phyloP scores from a whole-genome alignment of 164 flowering plant species.

The Umbellularia californica region DNA sequence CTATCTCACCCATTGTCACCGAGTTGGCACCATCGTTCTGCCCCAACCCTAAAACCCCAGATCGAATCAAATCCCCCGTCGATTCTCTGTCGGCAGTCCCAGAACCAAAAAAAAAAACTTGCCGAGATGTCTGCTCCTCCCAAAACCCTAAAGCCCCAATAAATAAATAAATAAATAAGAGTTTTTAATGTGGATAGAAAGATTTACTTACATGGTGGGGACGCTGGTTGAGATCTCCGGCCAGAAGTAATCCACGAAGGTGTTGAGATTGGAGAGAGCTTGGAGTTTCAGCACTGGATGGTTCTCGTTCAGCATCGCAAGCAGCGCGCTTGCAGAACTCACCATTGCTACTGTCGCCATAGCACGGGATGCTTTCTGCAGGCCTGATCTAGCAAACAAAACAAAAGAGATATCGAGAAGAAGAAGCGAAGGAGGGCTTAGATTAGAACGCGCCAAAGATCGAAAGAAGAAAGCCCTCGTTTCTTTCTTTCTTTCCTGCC shows the following conservation, averaged over 20 bases:
- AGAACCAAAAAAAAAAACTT: not conserved
- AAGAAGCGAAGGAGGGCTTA: no score
- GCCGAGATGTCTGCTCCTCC: not conserved
- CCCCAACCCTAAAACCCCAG: no score
- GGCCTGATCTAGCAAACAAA: no score
- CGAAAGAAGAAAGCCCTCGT: no score
- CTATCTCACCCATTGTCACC: no score
- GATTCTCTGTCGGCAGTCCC: no score
- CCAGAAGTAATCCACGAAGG: slow-evolving; percentile 75
- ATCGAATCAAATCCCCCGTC: no score
- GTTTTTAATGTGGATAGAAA: not conserved
- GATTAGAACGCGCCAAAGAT: no score
- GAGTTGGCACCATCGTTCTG: no score
- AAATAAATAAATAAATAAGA: not conserved
- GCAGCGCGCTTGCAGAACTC: slow-evolving; percentile 78
- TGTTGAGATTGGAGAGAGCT: slow-evolving; percentile 75
- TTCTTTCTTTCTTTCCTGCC: no score
- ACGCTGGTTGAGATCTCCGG: slow-evolving; percentile 94
- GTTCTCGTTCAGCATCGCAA: slow-evolving; percentile 86
- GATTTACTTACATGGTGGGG: slow-evolving; percentile 51
- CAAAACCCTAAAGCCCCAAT: not conserved
- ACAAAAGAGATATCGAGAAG: no score
- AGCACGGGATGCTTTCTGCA: no score
- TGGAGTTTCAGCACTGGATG: slow-evolving; percentile 76
- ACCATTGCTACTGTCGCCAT: slow-evolving; percentile 50